Evolutionary conservation across 306 rosid species (phyloP).

Genomic region (Arachis hypogaea): DNA sequence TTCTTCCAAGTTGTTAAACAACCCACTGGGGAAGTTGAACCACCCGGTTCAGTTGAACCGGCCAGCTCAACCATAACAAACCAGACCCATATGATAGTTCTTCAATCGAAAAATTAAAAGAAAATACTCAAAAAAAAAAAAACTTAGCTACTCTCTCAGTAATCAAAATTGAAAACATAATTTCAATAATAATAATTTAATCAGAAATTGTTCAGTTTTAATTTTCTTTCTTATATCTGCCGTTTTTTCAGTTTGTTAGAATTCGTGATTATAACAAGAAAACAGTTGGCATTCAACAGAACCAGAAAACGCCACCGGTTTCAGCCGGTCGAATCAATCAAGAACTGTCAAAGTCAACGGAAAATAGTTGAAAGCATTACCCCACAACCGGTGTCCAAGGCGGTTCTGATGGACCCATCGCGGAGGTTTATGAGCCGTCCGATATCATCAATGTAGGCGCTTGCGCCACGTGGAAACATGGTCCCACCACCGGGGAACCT

Average conservation of each 20-base stretch:
- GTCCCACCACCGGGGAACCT: constrained; percentile 96
- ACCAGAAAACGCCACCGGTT: not conserved
- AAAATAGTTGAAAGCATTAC: constrained; percentile 36
- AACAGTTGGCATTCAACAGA: too few relatives aligned
- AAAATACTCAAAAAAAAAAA: too few relatives aligned
- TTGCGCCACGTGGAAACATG: constrained; percentile 90
- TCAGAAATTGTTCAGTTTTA: too few relatives aligned
- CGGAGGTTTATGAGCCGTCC: constrained; percentile 66
- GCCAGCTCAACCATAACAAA: not conserved
- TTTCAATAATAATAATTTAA: too few relatives aligned
- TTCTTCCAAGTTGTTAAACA: constrained; percentile 37
- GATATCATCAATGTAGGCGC: constrained; percentile 75
- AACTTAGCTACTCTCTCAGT: too few relatives aligned
- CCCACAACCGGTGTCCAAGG: constrained; percentile 97
- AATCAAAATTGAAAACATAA: too few relatives aligned
- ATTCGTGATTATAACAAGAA: too few relatives aligned
- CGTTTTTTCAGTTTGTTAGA: too few relatives aligned
- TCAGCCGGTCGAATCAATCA: constrained; percentile 8
- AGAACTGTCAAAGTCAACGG: not conserved
- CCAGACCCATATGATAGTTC: not conserved
- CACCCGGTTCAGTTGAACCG: constrained; percentile 25
- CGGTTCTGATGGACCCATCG: constrained; percentile 85
- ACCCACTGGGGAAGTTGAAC: constrained; percentile 22
- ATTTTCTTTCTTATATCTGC: too few relatives aligned
- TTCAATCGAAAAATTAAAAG: too few relatives aligned